These are phyloP conservation scores for Apiospora kogelbergensis DNA, from an alignment of 2,329 filamentous ascomycete genomes.

Conservation along the genomic window DNA sequence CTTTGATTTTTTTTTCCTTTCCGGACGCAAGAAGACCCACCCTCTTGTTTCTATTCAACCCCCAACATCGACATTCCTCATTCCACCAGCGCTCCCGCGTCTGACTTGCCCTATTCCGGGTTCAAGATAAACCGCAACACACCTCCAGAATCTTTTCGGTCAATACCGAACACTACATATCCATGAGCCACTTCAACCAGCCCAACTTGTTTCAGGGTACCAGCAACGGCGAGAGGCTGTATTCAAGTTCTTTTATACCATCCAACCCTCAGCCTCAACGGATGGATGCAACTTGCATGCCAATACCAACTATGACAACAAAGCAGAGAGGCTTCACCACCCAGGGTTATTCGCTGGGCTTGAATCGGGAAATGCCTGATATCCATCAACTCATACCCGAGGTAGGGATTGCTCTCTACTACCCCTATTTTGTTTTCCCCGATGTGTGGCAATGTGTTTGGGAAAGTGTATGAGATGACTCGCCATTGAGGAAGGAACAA, in stretches of 20 bases:
- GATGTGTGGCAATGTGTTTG: neutral
- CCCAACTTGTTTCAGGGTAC: conserved; percentile 1
- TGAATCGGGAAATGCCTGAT: conserved; percentile 1
- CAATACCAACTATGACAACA: neutral
- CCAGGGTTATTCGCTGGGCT: neutral
- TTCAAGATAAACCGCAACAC: neutral
- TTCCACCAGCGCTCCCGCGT: neutral
- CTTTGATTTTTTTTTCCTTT: conserved; percentile 11
- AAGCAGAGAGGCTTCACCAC: neutral
- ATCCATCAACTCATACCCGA: neutral
- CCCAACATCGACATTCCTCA: neutral
- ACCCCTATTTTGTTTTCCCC: neutral
- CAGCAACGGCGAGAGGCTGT: neutral
- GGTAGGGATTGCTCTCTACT: neutral
- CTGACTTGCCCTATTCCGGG: neutral
- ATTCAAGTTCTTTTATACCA: neutral
- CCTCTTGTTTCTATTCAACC: neutral
- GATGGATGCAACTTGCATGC: neutral
- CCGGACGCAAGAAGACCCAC: neutral
- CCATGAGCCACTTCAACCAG: neutral
- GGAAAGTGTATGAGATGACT: neutral
- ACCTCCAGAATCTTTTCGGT: neutral
- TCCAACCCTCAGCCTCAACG: neutral
- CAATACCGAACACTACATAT: neutral
- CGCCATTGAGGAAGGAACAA: neutral